These are phyloP conservation scores for Trichoderma sp. DNA, from an alignment of 2,329 filamentous ascomycete genomes.

Conservation along the genomic window DNA sequence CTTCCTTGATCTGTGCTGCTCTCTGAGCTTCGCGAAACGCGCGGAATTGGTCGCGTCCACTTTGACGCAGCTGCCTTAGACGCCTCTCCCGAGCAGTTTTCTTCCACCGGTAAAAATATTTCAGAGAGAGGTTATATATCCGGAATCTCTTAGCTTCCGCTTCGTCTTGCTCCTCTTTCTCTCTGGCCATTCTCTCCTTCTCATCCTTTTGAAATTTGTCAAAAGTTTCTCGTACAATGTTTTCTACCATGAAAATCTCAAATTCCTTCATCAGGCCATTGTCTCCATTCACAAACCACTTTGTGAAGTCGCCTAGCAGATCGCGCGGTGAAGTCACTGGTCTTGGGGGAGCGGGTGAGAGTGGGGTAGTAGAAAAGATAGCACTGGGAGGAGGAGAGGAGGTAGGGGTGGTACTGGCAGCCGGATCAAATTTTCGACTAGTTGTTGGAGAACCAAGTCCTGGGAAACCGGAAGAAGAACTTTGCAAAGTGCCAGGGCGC, in stretches of 20 bases:
- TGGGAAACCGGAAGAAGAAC: background rate
- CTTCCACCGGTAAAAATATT: constrained; percentile 57
- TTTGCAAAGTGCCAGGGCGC: background rate
- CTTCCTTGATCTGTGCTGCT: constrained; percentile 32
- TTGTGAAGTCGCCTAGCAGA: constrained; percentile 47
- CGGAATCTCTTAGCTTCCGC: constrained; percentile 49
- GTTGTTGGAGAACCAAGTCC: background rate
- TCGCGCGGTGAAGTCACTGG: constrained; percentile 34
- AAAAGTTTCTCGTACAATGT: constrained; percentile 44
- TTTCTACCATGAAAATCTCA: constrained; percentile 43
- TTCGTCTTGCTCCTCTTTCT: constrained; percentile 48
- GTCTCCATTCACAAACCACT: constrained; percentile 55
- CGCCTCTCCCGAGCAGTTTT: constrained; percentile 47
- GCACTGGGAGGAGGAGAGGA: constrained; percentile 5
- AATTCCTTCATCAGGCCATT: constrained; percentile 53
- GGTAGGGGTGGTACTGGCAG: constrained; percentile 14
- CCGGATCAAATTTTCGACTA: background rate
- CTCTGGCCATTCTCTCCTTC: constrained; percentile 40
- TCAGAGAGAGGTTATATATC: constrained; percentile 48
- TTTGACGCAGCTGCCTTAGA: constrained; percentile 48
- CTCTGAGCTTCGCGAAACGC: constrained; percentile 43
- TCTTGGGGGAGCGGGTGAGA: constrained; percentile 19
- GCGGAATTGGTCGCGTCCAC: constrained; percentile 50
- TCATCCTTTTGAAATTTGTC: constrained; percentile 40
- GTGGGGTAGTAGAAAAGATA: constrained; percentile 3